Percentiles rank a stretch among this genome's conserved stretches.
Evolutionary conservation across 345 rosid species (phyloP).

Genomic region (Melaleuca quinquenervia): DNA sequence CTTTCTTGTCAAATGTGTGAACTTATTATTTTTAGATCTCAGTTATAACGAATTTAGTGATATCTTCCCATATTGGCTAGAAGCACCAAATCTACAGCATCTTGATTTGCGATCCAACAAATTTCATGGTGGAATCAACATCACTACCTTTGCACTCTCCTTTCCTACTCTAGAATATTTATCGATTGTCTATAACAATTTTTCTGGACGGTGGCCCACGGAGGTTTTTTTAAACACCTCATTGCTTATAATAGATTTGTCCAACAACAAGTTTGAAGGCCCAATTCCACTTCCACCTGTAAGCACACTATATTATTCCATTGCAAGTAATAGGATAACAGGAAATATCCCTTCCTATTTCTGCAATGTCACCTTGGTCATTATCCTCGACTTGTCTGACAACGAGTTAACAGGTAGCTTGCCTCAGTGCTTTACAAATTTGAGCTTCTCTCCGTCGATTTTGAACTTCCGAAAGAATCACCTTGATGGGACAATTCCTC

Average conservation of each 20-base stretch:
- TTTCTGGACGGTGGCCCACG: background rate
- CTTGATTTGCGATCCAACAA: background rate
- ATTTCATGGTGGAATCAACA: background rate
- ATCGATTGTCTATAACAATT: background rate
- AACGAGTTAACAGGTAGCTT: background rate
- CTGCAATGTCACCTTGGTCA: background rate
- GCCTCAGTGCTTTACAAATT: background rate
- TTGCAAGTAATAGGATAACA: background rate
- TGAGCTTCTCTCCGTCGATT: background rate
- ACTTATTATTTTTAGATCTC: background rate
- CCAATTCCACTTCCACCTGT: background rate
- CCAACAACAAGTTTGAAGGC: background rate
- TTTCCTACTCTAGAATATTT: background rate
- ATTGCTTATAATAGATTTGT: background rate
- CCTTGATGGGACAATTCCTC: background rate
- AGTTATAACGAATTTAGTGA: background rate
- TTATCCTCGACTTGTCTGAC: background rate
- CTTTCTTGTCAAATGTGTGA: background rate
- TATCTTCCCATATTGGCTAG: background rate
- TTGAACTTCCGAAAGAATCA: background rate
- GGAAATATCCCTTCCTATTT: background rate
- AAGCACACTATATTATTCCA: fast-evolving
- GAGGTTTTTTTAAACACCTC: background rate
- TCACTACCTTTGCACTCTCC: background rate
- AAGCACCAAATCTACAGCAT: fast-evolving